Base-by-base conservation (phyloP, 1,284 basidiomycete genomes). In the Sporisorium scitamineum region DNA sequence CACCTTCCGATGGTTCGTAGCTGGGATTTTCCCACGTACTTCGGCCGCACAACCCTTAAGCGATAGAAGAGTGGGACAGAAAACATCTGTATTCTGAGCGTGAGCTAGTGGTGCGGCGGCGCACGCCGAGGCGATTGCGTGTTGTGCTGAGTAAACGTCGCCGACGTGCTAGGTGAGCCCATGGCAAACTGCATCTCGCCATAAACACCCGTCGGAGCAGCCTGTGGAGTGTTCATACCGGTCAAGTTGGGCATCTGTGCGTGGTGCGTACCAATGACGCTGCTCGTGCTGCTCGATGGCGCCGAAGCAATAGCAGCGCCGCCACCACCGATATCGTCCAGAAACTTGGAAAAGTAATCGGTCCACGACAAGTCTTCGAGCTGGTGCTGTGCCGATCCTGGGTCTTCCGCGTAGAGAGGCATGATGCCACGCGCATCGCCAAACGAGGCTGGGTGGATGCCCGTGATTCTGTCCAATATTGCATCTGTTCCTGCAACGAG, bases 351-450 rank as follows among this genome's bases (percentile, higher is more conserved):
- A 56, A 76, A 76, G 53, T 76, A 73, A 37, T 78, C 75, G 37
- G 67, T 78, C 75, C 75, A 78, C 29, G 70, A 64, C 3, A 78
- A 65, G 44, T 74, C 75, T 29, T 78, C 75, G 13, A 78, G 58
- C 31, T 71, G 73, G 42, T 76, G 69, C 48, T 54, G 59, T 11
- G 51, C 55, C 24, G 73, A 70, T 32, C 68, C 68, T 8, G 63
- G 57, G 48, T 76, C 73, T 31, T 69, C 70, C 22, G 61, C 53
- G 45, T 62, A 72, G 20, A 77, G 29, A 7, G 70, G 66, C 75
- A 72, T 66, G 52, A 77, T 77, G 1, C 70, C 75, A 13, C 67
- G 60, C 2, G 70, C 74, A 18, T 76, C 74, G 14, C 74, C 74
- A 26, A 76, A 76, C 14, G 74, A 75, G 2, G 67, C 72, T 0